Evolutionary conservation across 306 rosid species (phyloP).

Genomic region (Arachis stenosperma): DNA sequence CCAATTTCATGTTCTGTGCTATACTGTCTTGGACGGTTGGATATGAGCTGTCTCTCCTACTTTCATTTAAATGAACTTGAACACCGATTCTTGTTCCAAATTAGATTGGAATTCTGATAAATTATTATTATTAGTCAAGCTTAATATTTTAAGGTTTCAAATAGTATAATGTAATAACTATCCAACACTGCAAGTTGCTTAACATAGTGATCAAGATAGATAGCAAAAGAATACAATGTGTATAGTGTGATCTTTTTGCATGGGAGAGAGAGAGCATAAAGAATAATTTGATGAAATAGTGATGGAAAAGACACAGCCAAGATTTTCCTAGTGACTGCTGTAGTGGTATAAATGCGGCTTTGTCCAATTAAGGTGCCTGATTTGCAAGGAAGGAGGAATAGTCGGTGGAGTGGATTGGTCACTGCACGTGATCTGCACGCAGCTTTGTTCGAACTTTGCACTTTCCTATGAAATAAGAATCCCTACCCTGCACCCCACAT

Average conservation of each 20-base stretch:
- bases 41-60: slow-evolving; percentile 42
- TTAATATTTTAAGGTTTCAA: background rate
- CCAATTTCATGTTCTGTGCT: slow-evolving; percentile 36
- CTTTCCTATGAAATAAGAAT: background rate
- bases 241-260: background rate
- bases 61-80: slow-evolving; percentile 1
- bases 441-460: background rate
- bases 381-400: background rate
- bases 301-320: background rate
- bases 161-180: background rate
- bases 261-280: background rate
- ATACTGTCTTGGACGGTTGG: slow-evolving; percentile 32
- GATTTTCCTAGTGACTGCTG: background rate
- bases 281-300: background rate
- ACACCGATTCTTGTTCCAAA: background rate
- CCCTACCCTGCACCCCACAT: background rate
- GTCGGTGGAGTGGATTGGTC: background rate
- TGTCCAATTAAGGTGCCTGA: background rate
- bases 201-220: background rate
- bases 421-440: background rate
- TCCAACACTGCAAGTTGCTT: background rate
- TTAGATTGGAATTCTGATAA: background rate
- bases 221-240: background rate
- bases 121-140: too few species aligned
- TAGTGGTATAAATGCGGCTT: background rate